Evolutionary conservation across 1,139 yeast species (phyloP), one percentile per base, ranked within the genome.

Genomic region (Debaryomyces sp.): DNA sequence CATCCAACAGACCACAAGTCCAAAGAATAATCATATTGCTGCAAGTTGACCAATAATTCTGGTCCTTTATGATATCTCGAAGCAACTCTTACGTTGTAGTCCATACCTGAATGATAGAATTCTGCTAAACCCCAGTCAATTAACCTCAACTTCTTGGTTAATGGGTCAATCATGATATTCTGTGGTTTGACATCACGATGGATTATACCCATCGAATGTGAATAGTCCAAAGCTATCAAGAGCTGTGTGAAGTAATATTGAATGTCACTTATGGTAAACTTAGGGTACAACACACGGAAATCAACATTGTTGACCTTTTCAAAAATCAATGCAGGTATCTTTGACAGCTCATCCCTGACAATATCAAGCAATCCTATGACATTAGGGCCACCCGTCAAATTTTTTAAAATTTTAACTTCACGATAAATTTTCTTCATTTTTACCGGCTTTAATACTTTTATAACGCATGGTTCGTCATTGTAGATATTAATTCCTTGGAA

Each of bases 51-150:
- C 53, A 87, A 74, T 50, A 87, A 69, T 61, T 87, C 95, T 1
- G 95, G 95, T 0, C 92, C 95, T 67, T 87, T 87, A 63, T 85
- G 89, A 62, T 87, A 87, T 55, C 95, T 74, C 5, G 90, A 84
- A 0, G 95, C 94, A 33, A 87, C 95, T 54, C 95, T 71, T 6
- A 87, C 94, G 60, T 87, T 87, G 62, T 85, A 87, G 59, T 87
- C 92, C 61, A 82, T 85, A 5, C 90, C 90, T 8, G 84, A 81
- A 58, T 87, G 94, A 62, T 87, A 87, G 61, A 86, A 87, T 62
- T 87, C 95, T 4, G 95, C 94, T 46, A 87, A 70, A 35, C 95
- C 95, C 95, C 95, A 87, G 66, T 87, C 95, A 48, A 87, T 87
- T 51, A 87, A 77, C 56, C 92, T 75, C 54, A 87, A 70, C 57